A percentile compares a stretch with the other conserved stretches of the same genome.
Evolutionary conservation across 495 filamentous ascomycete genomes (phyloP).

Genomic region (Podospora sp.): DNA sequence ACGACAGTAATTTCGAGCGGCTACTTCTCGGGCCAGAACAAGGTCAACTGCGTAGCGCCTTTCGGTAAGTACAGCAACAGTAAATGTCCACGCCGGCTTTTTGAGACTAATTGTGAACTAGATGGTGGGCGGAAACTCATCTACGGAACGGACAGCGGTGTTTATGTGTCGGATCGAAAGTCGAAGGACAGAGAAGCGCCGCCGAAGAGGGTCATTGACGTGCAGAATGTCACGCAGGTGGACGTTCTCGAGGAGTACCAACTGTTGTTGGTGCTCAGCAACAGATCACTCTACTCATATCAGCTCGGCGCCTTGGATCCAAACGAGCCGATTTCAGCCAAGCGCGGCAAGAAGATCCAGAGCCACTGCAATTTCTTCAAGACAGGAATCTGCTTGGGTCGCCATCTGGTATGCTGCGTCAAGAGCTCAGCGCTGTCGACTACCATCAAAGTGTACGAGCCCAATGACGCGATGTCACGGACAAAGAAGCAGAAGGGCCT

Average conservation of each 20-base stretch:
- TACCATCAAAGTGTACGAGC: constrained; percentile 97
- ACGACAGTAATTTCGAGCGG: constrained; percentile 80
- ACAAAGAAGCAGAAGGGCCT: constrained; percentile 90
- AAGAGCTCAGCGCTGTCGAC: constrained; percentile 87
- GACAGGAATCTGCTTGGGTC: constrained; percentile 88
- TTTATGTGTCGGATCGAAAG: constrained; percentile 87
- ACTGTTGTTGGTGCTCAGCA: constrained; percentile 86
- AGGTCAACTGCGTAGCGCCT: constrained; percentile 91
- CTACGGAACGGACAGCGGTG: constrained; percentile 89
- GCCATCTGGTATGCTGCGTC: constrained; percentile 92
- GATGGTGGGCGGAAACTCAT: constrained; percentile 96
- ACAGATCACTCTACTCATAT: constrained; percentile 87
- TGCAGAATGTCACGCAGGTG: constrained; percentile 85
- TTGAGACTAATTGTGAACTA: constrained; percentile 39
- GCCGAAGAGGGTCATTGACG: constrained; percentile 84
- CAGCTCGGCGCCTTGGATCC: constrained; percentile 80
- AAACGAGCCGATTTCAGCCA: constrained; percentile 74
- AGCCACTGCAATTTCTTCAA: constrained; percentile 98
- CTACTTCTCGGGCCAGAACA: constrained; percentile 79
- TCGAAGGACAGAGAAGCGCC: constrained; percentile 76
- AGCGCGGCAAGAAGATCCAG: constrained; percentile 95
- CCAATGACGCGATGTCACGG: constrained; percentile 85
- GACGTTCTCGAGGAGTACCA: constrained; percentile 95
- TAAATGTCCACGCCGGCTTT: background rate
- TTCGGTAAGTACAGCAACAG: constrained; percentile 61